Base-by-base conservation (phyloP, 1,284 basidiomycete species). In the Xerocomus nothofagi region DNA sequence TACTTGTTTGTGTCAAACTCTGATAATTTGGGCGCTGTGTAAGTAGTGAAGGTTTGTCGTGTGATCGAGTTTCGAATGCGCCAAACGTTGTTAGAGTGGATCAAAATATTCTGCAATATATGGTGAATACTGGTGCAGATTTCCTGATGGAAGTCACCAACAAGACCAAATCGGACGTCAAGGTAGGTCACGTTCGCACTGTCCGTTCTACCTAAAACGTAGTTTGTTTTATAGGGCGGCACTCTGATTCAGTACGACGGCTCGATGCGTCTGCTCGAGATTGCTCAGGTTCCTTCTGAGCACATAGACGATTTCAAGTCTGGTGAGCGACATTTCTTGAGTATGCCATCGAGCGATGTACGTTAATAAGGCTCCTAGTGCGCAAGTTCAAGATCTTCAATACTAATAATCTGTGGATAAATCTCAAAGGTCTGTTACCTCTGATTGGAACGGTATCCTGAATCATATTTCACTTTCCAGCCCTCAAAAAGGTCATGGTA, bases 1-100 rank as follows among this genome's bases (percentile, higher is more conserved):
- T 98, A 98, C 75, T 84, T 98, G 61, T 99, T 99, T 69, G 91
- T 97, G 53, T 98, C 94, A 68, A 98, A 98, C 80, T 95, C 95
- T 46, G 96, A 98, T 75, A 98, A 98, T 75, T 74, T 98, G 67
- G 95, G 97, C 68, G 97, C 95, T 55, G 90, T 96, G 80, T 95
- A 84, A 60, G 89, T 84, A 17, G 96, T 80, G 93, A 94, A 72
- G 92, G 97, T 71, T 30, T 39, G n/a, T 21, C 12, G 50, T 41
- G 27, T 29, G 51, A 49, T 21, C 37, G 15, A 69, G 61, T 53
- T 18, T 61, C 53, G 48, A 44, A 47, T 38, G 26, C 29, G 23
- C 32, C 17, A 21, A 42, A 39, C 14, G 8, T 36, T 27, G 39
- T 38, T 54, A 86, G 82, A 50, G 88, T 89, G 61, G 89, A 93